Percentiles rank a stretch among this genome's conserved stretches.
These are phyloP conservation scores for Phytophthora nicotianae DNA, from an alignment of 352 stramenopile species.

Conservation along the genomic window DNA sequence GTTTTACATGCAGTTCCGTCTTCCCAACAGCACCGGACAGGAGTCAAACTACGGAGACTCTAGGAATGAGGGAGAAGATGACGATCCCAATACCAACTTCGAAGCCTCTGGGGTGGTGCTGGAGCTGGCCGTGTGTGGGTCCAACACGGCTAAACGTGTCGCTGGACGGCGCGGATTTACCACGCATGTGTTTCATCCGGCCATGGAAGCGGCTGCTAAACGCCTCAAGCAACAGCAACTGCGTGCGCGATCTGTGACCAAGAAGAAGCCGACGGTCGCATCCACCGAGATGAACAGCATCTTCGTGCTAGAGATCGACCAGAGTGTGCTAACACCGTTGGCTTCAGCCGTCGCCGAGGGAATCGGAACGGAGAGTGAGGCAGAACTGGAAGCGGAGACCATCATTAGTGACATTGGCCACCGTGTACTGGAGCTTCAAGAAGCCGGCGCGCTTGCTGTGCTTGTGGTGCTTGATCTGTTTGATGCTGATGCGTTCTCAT, in stretches of 20 bases:
- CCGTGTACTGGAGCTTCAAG: constrained; percentile 63
- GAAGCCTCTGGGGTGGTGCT: constrained; percentile 33
- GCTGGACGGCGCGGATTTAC: constrained; percentile 47
- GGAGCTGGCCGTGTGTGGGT: constrained; percentile 55
- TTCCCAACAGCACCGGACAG: constrained; percentile 25
- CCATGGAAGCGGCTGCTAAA: constrained; percentile 44
- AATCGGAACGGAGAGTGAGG: constrained; percentile 27
- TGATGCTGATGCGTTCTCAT: constrained; percentile 59
- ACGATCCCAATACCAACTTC: not conserved
- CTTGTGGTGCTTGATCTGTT: constrained; percentile 69
- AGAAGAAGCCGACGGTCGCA: constrained; percentile 40
- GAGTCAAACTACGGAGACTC: constrained; percentile 10
- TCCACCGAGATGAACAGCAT: constrained; percentile 49
- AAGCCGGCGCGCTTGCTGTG: constrained; percentile 58
- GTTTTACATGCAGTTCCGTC: constrained; percentile 68
- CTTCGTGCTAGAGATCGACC: constrained; percentile 54
- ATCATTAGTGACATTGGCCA: constrained; percentile 54
- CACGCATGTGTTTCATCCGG: constrained; percentile 57
- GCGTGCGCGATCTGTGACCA: constrained; percentile 36
- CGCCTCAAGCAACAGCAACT: constrained; percentile 45
- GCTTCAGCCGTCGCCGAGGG: constrained; percentile 12
- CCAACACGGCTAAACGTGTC: constrained; percentile 32
- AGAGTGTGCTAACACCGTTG: constrained; percentile 25
- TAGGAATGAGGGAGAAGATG: constrained; percentile 21
- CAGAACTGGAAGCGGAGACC: constrained; percentile 38